phyloP scores from a whole-genome alignment of 805 yeast species.

The Lachancea quebecensis region DNA sequence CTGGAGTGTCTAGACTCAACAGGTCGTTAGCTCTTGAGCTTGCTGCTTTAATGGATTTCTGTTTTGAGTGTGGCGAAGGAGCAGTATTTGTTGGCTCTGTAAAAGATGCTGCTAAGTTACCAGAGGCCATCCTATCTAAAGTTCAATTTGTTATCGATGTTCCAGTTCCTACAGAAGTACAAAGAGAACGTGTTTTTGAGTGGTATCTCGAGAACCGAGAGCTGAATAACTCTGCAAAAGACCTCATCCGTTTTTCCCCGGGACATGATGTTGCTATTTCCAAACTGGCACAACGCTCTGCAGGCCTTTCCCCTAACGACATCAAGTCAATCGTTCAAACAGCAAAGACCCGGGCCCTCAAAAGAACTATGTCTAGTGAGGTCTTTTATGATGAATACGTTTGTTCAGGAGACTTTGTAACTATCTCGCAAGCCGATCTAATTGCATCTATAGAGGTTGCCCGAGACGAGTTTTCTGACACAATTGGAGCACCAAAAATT shows the following conservation, averaged over 20 bases:
- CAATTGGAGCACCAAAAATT: conserved; percentile 94
- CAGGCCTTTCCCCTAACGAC: conserved; percentile 87
- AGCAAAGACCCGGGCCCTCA: conserved; percentile 49
- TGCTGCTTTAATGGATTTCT: conserved; percentile 49
- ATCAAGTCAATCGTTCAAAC: conserved; percentile 60
- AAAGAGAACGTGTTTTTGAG: conserved; percentile 57
- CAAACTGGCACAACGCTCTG: conserved; percentile 73
- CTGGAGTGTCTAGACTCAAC: conserved; percentile 30
- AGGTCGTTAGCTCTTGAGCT: conserved; percentile 41
- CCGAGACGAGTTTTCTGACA: conserved; percentile 80
- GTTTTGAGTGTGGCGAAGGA: conserved; percentile 33
- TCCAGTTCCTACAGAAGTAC: conserved; percentile 71
- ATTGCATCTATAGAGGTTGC: conserved; percentile 70
- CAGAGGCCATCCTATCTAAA: conserved; percentile 56
- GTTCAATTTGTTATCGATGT: conserved; percentile 73
- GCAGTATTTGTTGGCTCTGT: conserved; percentile 57
- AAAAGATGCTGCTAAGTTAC: conserved; percentile 60
- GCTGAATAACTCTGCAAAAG: not conserved
- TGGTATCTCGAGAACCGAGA: conserved; percentile 35
- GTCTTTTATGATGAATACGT: not conserved
- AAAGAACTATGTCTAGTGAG: not conserved
- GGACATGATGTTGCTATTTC: conserved; percentile 38
- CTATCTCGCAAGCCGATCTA: conserved; percentile 46
- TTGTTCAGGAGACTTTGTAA: conserved; percentile 23
- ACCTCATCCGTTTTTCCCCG: not conserved